phyloP scores from a whole-genome alignment of 2,329 filamentous ascomycete species.

The Fusarium concolor region DNA sequence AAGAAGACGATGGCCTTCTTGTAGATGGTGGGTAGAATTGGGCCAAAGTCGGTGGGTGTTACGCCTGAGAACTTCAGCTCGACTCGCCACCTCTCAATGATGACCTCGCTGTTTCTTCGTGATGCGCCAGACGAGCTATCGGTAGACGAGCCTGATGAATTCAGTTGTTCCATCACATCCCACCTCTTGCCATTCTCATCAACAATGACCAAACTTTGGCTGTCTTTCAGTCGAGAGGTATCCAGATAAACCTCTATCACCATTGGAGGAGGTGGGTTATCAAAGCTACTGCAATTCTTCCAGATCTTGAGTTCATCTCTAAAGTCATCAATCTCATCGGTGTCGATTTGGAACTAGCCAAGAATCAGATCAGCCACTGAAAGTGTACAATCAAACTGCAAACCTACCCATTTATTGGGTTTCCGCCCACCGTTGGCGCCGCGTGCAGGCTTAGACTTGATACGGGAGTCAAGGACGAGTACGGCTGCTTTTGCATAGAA shows the following conservation, averaged over 20 bases:
- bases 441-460: conserved; percentile 70
- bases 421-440: conserved; percentile 61
- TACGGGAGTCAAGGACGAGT: conserved; percentile 83
- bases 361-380: conserved; percentile 39
- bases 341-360: conserved; percentile 89
- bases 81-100: conserved; percentile 92
- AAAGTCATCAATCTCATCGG: conserved; percentile 92
- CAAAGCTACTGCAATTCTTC: conserved; percentile 81
- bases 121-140: conserved; percentile 58
- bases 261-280: conserved; percentile 82
- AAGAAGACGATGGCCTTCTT: conserved; percentile 98
- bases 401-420: conserved; percentile 87
- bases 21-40: conserved; percentile 85
- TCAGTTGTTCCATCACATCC: conserved; percentile 89
- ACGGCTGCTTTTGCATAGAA: conserved; percentile 90
- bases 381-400: not conserved
- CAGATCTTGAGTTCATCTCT: conserved; percentile 83
- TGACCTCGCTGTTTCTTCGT: conserved; percentile 74
- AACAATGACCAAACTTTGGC: conserved; percentile 86
- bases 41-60: conserved; percentile 68
- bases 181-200: conserved; percentile 92
- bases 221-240: conserved; percentile 79
- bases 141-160: conserved; percentile 67
- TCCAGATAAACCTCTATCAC: conserved; percentile 93
- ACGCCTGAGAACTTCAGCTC: conserved; percentile 71